Conservation (phyloP, 257 asterid species). For the Verbascum thapsus region DNA sequence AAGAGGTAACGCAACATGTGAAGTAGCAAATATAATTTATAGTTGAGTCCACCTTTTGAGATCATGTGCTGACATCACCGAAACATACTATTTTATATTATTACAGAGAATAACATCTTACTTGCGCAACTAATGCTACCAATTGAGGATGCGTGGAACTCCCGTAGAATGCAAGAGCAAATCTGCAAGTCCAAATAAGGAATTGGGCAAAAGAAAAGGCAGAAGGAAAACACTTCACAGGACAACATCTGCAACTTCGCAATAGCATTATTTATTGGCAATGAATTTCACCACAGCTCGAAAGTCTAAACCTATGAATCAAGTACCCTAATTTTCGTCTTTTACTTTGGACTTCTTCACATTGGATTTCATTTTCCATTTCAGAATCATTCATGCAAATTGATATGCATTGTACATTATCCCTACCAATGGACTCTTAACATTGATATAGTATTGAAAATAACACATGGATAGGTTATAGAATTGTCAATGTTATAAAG, state of each 20-base stretch:
- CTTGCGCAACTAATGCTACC: slow-evolving; percentile 97
- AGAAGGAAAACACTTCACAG: slow-evolving; percentile 7
- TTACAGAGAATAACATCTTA: slow-evolving; percentile 39
- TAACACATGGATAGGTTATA: slow-evolving; percentile 1
- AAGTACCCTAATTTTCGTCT: slow-evolving; percentile 2
- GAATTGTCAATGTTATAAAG: not conserved
- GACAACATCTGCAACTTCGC: slow-evolving; percentile 6
- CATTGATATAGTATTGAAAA: not conserved
- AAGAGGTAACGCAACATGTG: not conserved
- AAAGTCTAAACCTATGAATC: not conserved
- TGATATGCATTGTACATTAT: not conserved
- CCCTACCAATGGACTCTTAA: not conserved
- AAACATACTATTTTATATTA: slow-evolving; percentile 16
- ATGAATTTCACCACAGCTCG: not conserved
- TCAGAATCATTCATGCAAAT: slow-evolving; percentile 19
- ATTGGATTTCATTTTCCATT: slow-evolving; percentile 1
- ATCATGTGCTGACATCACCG: slow-evolving; percentile 13
- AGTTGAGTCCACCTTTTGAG: slow-evolving; percentile 18
- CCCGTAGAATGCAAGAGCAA: slow-evolving; percentile 88
- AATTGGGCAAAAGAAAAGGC: slow-evolving; percentile 8
- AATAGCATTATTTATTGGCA: too few relatives aligned
- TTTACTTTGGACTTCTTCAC: slow-evolving; percentile 3
- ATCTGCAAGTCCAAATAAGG: slow-evolving; percentile 52
- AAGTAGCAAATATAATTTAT: slow-evolving; percentile 5
- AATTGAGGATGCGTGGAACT: slow-evolving; percentile 72